These are phyloP conservation scores for Trametes polyzona DNA, from an alignment of 1,284 basidiomycete species.

Conservation along the genomic window DNA sequence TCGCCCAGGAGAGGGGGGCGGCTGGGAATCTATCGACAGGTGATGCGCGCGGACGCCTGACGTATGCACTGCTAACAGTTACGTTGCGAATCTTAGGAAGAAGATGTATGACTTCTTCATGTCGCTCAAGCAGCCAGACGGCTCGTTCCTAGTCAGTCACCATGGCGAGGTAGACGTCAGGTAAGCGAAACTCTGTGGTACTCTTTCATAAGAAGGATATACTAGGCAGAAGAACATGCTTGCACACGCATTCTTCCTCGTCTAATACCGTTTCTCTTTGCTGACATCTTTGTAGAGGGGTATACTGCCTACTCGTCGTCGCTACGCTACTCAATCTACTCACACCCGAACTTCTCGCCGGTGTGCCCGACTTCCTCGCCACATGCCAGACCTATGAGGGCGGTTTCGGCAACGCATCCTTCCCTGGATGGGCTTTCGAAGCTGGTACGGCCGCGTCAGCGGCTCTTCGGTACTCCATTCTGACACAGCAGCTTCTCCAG, in stretches of 20 bases:
- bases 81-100: constrained; percentile 42
- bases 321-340: constrained; percentile 78
- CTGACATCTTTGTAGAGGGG: constrained; percentile 51
- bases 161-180: constrained; percentile 93
- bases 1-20: constrained; percentile 68
- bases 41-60: constrained; percentile 29
- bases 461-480: neutral
- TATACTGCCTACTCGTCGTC: constrained; percentile 78
- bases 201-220: neutral
- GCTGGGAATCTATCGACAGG: constrained; percentile 87
- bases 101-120: constrained; percentile 90
- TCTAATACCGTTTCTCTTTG: no score
- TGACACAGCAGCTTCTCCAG: neutral
- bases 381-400: constrained; percentile 99
- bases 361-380: constrained; percentile 64
- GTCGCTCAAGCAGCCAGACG: constrained; percentile 92
- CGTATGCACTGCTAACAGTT: neutral
- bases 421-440: constrained; percentile 49
- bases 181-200: constrained; percentile 43
- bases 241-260: no score
- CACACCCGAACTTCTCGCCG: constrained; percentile 85
- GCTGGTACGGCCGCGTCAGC: constrained; percentile 18
- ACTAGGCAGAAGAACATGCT: no score
- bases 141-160: constrained; percentile 88
- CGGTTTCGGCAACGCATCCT: constrained; percentile 87